Base-by-base conservation (phyloP, 768 basidiomycete genomes). In the Kwoniella dejecticola region DNA sequence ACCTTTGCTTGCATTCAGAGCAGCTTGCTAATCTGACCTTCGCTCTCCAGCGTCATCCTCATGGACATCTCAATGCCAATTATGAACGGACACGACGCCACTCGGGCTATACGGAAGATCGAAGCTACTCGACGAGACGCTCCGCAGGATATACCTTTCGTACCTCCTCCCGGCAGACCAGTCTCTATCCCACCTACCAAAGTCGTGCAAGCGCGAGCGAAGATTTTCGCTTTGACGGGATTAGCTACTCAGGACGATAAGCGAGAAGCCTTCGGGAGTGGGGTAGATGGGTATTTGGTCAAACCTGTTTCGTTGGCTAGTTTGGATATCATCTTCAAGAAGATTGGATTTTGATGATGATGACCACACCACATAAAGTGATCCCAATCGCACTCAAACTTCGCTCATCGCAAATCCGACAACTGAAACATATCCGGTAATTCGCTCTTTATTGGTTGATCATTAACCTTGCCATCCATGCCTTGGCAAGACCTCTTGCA, bases 281-380 rank as follows among this genome's bases (percentile, higher is more conserved):
- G 94, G 0, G 91, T 97, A 52, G 90, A 96, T 67, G 93, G 94
- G 81, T 95, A 95, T 91, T 84, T 95, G 19, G 90, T 96, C 59
- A 97, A 97, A 78, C 94, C 94, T 11, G 91, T 97, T 19, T 89
- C 90, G n/a, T 89, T 97, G 81, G 91, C 88, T 73, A 91, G 88
- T 15, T 80, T 97, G 19, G 88, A 93, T 60, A 41, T 68, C 4
- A 70, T 78, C 21, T 73, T 78, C 69, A 75, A 78, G 57, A 75
- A 65, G 30, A 64, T 70, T 41, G 69, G 69, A 7, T 70, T 67
- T 52, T 70, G 47, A 36, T 7, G 15, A 36, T 36, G n/a, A n/a
- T n/a, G n/a, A n/a, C n/a, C n/a, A n/a, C n/a, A n/a, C n/a, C n/a
- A n/a, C n/a, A n/a, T n/a, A n/a, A n/a, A n/a, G n/a, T n/a, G n/a